Percentiles rank a stretch among this genome's conserved stretches.
These are phyloP conservation scores for Fusarium sp. DNA, from an alignment of 2,329 filamentous ascomycete genomes.

Conservation along the genomic window DNA sequence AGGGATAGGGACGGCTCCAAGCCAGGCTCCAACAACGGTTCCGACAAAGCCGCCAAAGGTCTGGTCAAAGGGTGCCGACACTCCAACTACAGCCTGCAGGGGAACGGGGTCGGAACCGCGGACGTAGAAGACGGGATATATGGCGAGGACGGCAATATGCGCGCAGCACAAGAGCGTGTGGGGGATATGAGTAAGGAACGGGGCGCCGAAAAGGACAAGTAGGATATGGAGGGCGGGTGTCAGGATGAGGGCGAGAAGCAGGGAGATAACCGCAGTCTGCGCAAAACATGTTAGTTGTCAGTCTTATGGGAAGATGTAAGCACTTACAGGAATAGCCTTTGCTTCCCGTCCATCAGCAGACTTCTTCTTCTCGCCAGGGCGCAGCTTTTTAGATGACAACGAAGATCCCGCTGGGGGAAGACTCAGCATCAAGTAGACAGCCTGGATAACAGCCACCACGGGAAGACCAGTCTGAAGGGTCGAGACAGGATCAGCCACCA, in stretches of 20 bases:
- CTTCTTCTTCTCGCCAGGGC: conserved; percentile 67
- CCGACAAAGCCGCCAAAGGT: conserved; percentile 86
- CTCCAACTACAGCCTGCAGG: conserved; percentile 77
- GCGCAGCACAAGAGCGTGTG: conserved; percentile 85
- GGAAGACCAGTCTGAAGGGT: conserved; percentile 72
- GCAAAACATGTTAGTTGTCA: conserved; percentile 17
- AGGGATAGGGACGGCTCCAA: conserved; percentile 94
- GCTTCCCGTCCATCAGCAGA: conserved; percentile 56
- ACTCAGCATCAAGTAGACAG: conserved; percentile 70
- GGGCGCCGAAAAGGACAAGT: conserved; percentile 91
- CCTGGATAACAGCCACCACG: conserved; percentile 73
- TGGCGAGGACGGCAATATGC: conserved; percentile 82
- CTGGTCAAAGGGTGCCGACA: conserved; percentile 80
- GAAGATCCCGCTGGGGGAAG: conserved; percentile 69
- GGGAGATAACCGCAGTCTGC: conserved; percentile 60
- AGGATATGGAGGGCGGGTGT: conserved; percentile 71
- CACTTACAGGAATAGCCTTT: conserved; percentile 61
- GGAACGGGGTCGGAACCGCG: conserved; percentile 79
- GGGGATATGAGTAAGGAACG: conserved; percentile 80
- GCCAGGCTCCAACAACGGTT: conserved; percentile 83
- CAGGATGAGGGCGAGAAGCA: conserved; percentile 74
- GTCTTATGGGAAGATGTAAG: too few species aligned
- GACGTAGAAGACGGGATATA: conserved; percentile 85
- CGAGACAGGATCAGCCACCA: conserved; percentile 77
- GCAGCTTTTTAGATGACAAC: conserved; percentile 60